Conservation (phyloP, 495 filamentous ascomycete genomes). For the Recurvomyces mirabilis region DNA sequence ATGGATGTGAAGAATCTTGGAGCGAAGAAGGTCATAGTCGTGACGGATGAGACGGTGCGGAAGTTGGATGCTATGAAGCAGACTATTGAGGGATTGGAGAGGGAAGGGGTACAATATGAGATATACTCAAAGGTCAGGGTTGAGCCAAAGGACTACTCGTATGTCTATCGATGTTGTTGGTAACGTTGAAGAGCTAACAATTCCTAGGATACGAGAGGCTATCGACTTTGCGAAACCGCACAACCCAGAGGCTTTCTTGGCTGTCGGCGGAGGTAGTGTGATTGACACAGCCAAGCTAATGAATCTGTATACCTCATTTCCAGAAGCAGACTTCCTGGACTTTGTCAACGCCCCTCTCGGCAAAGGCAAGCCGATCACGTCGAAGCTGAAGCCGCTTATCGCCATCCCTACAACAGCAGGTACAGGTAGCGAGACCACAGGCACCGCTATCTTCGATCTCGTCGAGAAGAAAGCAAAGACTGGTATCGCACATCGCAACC, state of each 20-base stretch:
- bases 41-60: constrained; percentile 72
- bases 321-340: constrained; percentile 83
- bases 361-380: constrained; percentile 70
- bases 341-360: constrained; percentile 96
- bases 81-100: constrained; percentile 61
- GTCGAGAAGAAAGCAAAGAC: constrained; percentile 83
- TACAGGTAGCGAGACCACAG: constrained; percentile 90
- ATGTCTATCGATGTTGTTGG: constrained; percentile 24
- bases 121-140: constrained; percentile 68
- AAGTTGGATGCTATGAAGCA: constrained; percentile 77
- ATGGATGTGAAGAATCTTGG: constrained; percentile 96
- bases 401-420: constrained; percentile 93
- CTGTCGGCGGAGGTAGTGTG: constrained; percentile 63
- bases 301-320: constrained; percentile 86
- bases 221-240: constrained; percentile 74
- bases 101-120: constrained; percentile 66
- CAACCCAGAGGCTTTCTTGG: constrained; percentile 75
- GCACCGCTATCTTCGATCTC: constrained; percentile 95
- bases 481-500: constrained; percentile 83
- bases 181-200: neutral
- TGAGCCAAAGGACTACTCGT: constrained; percentile 91
- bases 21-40: constrained; percentile 72
- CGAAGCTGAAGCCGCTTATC: constrained; percentile 69
- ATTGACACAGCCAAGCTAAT: constrained; percentile 98
- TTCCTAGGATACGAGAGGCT: constrained; percentile 63